These are phyloP conservation scores for Claviceps fusiformis DNA, from an alignment of 2,329 filamentous ascomycete species.

Conservation along the genomic window DNA sequence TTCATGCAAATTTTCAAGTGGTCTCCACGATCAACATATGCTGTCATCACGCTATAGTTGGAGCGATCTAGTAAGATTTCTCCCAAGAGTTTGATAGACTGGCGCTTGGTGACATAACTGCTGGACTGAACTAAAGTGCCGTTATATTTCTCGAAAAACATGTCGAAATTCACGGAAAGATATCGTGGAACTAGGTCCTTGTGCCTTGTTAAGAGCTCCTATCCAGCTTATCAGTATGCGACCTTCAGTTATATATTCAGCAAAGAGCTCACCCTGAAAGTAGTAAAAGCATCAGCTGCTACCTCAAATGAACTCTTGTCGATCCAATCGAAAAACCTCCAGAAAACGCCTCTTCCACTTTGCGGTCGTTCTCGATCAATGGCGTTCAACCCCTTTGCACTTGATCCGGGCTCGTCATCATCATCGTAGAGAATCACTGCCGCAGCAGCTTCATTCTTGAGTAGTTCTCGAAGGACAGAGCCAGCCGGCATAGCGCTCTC, in stretches of 20 bases:
- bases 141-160: slow-evolving; percentile 91
- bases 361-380: slow-evolving; percentile 67
- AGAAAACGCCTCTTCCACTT: slow-evolving; percentile 76
- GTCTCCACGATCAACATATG: slow-evolving; percentile 88
- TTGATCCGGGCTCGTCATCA: slow-evolving; percentile 55
- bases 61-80: slow-evolving; percentile 89
- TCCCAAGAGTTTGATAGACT: slow-evolving; percentile 93
- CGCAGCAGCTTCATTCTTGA: slow-evolving; percentile 81
- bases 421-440: slow-evolving; percentile 90
- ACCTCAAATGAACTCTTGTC: slow-evolving; percentile 95
- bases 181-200: slow-evolving; percentile 84
- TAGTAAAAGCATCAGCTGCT: slow-evolving; percentile 93
- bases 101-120: slow-evolving; percentile 93
- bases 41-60: slow-evolving; percentile 97
- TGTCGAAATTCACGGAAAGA: slow-evolving; percentile 75
- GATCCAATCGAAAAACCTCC: slow-evolving; percentile 96
- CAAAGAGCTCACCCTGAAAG: slow-evolving; percentile 59
- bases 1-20: slow-evolving; percentile 99
- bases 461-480: slow-evolving; percentile 73
- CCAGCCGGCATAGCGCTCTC: slow-evolving; percentile 88
- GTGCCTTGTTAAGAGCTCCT: slow-evolving; percentile 91
- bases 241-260: background rate
- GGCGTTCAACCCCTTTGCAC: slow-evolving; percentile 59
- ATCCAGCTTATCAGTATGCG: background rate
- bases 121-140: slow-evolving; percentile 75